Evolutionary conservation across 2,329 filamentous ascomycete genomes (phyloP).

Genomic region (Shiraia bambusicola): DNA sequence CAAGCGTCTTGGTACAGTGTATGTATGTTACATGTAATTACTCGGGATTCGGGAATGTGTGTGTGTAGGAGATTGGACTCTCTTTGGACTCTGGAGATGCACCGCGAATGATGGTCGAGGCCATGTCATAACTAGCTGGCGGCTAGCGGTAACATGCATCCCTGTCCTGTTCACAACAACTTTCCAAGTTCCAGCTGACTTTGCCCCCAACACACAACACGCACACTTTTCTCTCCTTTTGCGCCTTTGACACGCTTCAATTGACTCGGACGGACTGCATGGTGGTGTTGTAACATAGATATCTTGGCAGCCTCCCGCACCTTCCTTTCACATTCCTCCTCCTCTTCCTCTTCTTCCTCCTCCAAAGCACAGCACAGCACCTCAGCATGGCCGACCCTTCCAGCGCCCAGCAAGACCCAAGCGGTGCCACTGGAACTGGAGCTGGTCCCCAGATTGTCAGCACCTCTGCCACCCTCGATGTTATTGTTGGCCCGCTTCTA

Average conservation of each 20-base stretch:
- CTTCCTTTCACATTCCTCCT: neutral
- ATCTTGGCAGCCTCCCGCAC: constrained; percentile 7
- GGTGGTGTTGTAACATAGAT: constrained; percentile 1
- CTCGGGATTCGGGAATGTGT: too few species aligned
- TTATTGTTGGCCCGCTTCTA: constrained; percentile 71
- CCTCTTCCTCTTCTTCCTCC: too few species aligned
- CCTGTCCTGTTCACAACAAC: constrained; percentile 16
- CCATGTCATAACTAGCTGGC: constrained; percentile 3
- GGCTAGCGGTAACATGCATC: constrained; percentile 15
- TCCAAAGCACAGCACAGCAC: too few species aligned
- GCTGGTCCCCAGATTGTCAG: constrained; percentile 47
- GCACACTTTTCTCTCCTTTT: constrained; percentile 8
- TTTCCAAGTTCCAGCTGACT: constrained; percentile 9
- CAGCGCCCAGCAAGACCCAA: constrained; percentile 21
- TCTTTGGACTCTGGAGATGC: too few species aligned
- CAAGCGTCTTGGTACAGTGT: too few species aligned
- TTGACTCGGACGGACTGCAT: constrained; percentile 14
- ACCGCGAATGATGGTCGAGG: neutral
- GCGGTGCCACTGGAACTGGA: constrained; percentile 43
- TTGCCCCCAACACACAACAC: constrained; percentile 2
- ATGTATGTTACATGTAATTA: too few species aligned
- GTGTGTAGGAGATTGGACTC: too few species aligned
- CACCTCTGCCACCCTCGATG: constrained; percentile 51
- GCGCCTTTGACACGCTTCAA: constrained; percentile 3
- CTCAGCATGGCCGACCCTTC: constrained; percentile 9